Base-by-base conservation (phyloP, 163 green algal species). In the Prototheca wickerhamii region DNA sequence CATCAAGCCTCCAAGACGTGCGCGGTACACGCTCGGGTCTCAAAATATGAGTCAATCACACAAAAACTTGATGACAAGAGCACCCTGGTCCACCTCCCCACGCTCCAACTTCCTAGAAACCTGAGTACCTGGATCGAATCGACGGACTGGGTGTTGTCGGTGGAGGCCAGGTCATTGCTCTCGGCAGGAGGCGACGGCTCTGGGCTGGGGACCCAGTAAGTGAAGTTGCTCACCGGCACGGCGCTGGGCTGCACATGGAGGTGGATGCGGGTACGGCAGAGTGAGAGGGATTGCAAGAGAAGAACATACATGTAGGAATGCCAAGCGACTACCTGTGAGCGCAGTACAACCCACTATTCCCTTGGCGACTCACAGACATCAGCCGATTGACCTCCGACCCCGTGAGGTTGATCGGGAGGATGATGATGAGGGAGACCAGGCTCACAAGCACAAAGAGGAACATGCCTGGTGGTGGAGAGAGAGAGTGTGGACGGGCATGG, bases 341-440 rank as follows among this genome's bases (percentile, higher is more conserved):
- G n/a, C n/a, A n/a, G 40, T 15, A 49, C 40, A 49, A 49, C 40
- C 40, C 40, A 49, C n/a, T n/a, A n/a, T n/a, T n/a, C n/a, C n/a
- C n/a, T n/a, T n/a, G n/a, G n/a, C n/a, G n/a, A n/a, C n/a, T n/a
- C n/a, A 23, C 18, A 3, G 33, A 4, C 60, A 71, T 76, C 8
- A 79, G 62, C 0, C 33, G 59, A 58, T 61, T 50, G 29, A 63
- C 54, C 65, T 84, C 62, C 33, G 61, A 68, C 40, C 73, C 73
- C 2, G 76, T 82, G 46, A 82, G 53, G 68, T 95, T 94, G 62
- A 87, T 80, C 32, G 88, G 88, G 46, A 94, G 73, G 26, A 95
- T 74, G 4, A 91, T 72, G 43, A 54, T 3, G 26, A 59, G 15
- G 40, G 82, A 72, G 3, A 82, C 73, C 21, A 95, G 25, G 23